Conservation (phyloP, 208 protist genomes). For the Leishmania lainsoni region DNA sequence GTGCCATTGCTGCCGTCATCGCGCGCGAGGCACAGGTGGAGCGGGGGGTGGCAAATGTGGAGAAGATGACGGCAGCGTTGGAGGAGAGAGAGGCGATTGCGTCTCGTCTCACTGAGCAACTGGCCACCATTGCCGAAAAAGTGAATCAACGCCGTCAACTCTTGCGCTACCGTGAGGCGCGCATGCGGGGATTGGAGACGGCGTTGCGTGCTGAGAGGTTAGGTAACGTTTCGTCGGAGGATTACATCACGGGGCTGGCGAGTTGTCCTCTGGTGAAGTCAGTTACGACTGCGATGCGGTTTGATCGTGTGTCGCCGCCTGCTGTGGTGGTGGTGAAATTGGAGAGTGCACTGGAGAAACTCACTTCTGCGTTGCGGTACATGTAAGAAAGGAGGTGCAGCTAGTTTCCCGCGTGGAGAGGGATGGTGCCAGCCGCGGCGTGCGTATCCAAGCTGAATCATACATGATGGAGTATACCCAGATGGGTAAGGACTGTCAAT, state of each 20-base stretch:
- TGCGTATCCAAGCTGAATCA: not conserved
- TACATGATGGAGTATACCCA: not conserved
- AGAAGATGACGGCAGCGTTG: constrained; percentile 26
- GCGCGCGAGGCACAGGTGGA: constrained; percentile 34
- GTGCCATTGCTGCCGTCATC: constrained; percentile 19
- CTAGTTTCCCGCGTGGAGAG: not conserved
- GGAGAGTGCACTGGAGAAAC: constrained; percentile 32
- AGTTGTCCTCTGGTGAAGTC: not conserved
- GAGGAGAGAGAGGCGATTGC: constrained; percentile 46
- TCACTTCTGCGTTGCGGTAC: constrained; percentile 20
- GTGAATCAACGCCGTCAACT: constrained; percentile 38
- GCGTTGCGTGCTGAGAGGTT: not conserved
- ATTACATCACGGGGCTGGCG: not conserved
- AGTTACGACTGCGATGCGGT: not conserved
- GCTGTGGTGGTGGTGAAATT: constrained; percentile 13
- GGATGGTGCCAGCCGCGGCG: not conserved
- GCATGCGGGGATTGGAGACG: constrained; percentile 4
- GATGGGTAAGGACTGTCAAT: not conserved
- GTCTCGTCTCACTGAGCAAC: constrained; percentile 44
- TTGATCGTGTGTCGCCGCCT: not conserved
- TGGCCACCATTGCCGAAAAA: constrained; percentile 60
- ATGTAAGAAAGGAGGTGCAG: not conserved
- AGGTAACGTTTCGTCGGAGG: not conserved
- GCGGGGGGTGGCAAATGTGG: constrained; percentile 30
- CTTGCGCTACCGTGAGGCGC: constrained; percentile 26